Base-by-base conservation (phyloP, 1,139 yeast genomes). In the Tardiomyces blankii region DNA sequence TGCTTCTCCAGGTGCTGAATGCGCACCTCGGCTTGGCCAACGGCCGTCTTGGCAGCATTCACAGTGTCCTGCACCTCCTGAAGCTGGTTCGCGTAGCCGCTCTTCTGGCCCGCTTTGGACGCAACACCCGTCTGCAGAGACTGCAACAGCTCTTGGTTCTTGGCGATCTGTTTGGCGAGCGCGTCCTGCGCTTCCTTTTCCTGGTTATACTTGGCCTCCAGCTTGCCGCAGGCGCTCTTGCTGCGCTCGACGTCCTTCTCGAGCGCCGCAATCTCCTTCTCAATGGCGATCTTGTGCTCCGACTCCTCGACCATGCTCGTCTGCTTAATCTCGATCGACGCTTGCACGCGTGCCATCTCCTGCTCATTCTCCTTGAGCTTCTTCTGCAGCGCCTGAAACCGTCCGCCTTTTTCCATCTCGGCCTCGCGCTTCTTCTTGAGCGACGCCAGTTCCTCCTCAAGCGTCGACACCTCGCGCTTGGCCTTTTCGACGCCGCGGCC, bases 71-170 rank as follows among this genome's bases (percentile, higher is more conserved):
- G 82, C 2, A 78, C 81, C 43, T 77, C 80, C 47, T 78, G 77
- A 32, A 88, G 66, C 56, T 88, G 95, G 2, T 81, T 74, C 47
- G 76, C 71, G 61, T 87, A 91, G 13, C 96, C 96, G 33, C 88
- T 82, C 50, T 84, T 85, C 1, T 82, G 72, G 0, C 80, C 74
- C 44, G 95, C 96, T 48, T 79, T 81, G 0, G 95, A 77, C 0
- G 96, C 84, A 13, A 91, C 80, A 55, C 98, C 98, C 0, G 97
- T 89, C 0, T 91, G 80, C 39, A 93, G 70, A 0, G 95, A 80
- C 4, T 94, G 81, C 96, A 48, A 43, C 42, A 49, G 44, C 44
- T 51, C 41, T 42, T 44, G 42, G 27, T 41, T 42, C 40, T 44
- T 40, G 25, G 50, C 54, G 18, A 49, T 44, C 35, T 49, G 47